Base-by-base conservation (phyloP, 2,329 filamentous ascomycete genomes). In the Phialocephala subalpina region DNA sequence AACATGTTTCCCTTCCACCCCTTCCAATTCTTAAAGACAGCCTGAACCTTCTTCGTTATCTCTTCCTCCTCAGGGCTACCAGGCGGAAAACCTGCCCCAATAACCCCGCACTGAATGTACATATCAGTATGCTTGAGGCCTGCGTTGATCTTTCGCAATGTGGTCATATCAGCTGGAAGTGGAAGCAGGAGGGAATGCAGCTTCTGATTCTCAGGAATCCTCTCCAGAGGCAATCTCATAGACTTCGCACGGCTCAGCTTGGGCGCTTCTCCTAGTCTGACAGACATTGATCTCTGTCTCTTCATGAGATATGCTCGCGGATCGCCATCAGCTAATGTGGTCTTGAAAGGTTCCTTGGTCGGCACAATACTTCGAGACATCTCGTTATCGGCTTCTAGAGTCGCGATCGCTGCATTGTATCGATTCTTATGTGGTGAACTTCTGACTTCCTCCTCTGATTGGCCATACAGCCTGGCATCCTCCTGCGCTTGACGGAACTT, bases 261-360 rank as follows among this genome's bases (percentile, higher is more conserved):
- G 18, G 60, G 36, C 18, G 60, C 40, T 20, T 55, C 62, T n/a
- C 67, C 68, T n/a, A 58, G 61, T 16, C 63, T 67, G 16, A 33
- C 63, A n/a, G 52, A 47, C 18, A 63, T 29, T 2, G 72, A 74
- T 35, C 69, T 72, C 58, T 73, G 75, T 35, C 68, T 65, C 61
- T 68, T 73, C 65, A 77, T 77, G 18, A 75, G 58, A 60, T 77
- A 76, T 11, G 72, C 73, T 60, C 74, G 71, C 22, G 75, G 73
- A 60, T 77, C 76, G 12, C 66, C 70, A 63, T 75, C 70, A 2
- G 69, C 65, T n/a, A 78, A 58, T 16, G 65, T 59, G 5, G 71
- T 72, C 20, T 71, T 65, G 18, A 69, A 63, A n/a, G 53, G 38
- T 53, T 65, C 53, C 33, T 70, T 69, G 1, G 45, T 22, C 27